Evolutionary conservation across 2,329 filamentous ascomycete genomes (phyloP).

Genomic region (Trichophyton schoenleinii): DNA sequence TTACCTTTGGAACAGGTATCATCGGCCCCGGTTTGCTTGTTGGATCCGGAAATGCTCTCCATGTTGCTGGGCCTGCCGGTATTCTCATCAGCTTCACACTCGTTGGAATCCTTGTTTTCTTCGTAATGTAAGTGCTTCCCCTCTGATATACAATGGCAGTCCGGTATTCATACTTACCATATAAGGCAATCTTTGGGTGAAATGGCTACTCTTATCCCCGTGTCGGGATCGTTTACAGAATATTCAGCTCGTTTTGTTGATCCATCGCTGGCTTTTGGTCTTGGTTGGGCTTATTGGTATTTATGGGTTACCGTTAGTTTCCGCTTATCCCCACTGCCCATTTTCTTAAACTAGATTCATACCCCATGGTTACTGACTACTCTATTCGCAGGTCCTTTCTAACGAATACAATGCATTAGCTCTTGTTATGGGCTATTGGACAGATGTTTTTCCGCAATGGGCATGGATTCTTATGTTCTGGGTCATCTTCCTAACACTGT

Average conservation of each 20-base stretch:
- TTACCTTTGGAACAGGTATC: conserved; percentile 32
- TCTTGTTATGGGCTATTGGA: conserved; percentile 36
- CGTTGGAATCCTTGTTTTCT: conserved; percentile 55
- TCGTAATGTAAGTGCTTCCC: conserved; percentile 23
- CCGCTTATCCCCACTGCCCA: neutral
- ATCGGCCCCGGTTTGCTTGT: conserved; percentile 60
- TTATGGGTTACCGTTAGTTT: conserved; percentile 30
- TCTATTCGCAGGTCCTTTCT: conserved; percentile 15
- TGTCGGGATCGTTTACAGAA: conserved; percentile 57
- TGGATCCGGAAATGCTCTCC: conserved; percentile 56
- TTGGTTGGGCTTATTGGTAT: conserved; percentile 58
- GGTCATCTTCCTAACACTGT: conserved; percentile 32
- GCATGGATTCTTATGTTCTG: conserved; percentile 38
- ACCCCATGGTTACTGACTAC: neutral
- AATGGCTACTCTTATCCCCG: conserved; percentile 60
- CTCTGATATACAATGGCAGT: neutral
- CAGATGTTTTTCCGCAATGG: conserved; percentile 32
- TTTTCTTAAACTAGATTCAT: too few relatives aligned
- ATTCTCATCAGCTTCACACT: conserved; percentile 61
- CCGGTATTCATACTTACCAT: neutral
- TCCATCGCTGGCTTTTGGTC: conserved; percentile 53
- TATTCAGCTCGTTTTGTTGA: conserved; percentile 60
- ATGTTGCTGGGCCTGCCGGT: conserved; percentile 56
- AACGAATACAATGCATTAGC: conserved; percentile 38
- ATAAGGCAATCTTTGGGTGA: conserved; percentile 62